phyloP scores from a whole-genome alignment of 2,329 filamentous ascomycete species.

The Verticillium nonalfalfae region DNA sequence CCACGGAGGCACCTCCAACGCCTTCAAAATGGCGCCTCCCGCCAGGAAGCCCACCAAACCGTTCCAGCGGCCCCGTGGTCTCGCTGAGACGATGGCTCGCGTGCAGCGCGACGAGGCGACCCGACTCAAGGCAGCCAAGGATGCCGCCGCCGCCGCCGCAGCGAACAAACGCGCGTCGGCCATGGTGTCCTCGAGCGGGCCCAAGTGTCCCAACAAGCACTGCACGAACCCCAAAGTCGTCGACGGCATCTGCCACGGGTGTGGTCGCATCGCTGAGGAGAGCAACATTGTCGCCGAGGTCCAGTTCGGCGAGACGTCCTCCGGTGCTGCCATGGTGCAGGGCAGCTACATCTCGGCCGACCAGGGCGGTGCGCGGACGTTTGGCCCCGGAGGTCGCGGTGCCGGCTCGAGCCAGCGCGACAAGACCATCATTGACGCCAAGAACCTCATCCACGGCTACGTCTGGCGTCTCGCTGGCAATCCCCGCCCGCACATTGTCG shows the following conservation, averaged over 20 bases:
- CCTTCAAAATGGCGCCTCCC: not conserved
- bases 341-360: slow-evolving; percentile 83
- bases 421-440: slow-evolving; percentile 52
- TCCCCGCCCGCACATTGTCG: slow-evolving; percentile 34
- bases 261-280: slow-evolving; percentile 78
- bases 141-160: slow-evolving; percentile 18
- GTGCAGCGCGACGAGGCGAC: not conserved
- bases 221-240: slow-evolving; percentile 57
- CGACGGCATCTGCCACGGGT: slow-evolving; percentile 70
- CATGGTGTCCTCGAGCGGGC: slow-evolving; percentile 26
- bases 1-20: not conserved
- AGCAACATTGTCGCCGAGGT: slow-evolving; percentile 89
- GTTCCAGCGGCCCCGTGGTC: not conserved
- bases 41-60: not conserved
- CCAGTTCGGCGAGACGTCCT: slow-evolving; percentile 80
- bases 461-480: slow-evolving; percentile 48
- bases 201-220: slow-evolving; percentile 51
- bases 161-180: slow-evolving; percentile 16
- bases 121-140: slow-evolving; percentile 4
- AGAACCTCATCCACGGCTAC: slow-evolving; percentile 56
- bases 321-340: slow-evolving; percentile 83
- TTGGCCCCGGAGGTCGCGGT: slow-evolving; percentile 56
- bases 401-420: slow-evolving; percentile 53
- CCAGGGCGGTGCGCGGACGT: slow-evolving; percentile 69
- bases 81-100: not conserved